Base-by-base conservation (phyloP, 1,284 basidiomycete species). In the Tilletia indica region DNA sequence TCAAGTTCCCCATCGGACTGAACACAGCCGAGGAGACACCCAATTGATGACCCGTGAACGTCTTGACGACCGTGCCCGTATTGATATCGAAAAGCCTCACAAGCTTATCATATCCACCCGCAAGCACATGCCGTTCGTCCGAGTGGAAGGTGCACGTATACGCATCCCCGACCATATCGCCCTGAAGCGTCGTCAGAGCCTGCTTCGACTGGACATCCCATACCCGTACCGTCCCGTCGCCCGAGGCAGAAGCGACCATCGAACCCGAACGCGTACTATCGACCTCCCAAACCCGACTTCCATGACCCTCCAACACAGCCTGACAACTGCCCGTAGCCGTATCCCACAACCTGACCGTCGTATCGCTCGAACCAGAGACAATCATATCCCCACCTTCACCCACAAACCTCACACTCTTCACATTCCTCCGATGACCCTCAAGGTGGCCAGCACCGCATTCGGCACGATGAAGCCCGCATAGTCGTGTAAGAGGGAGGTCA, bases 21-120 rank as follows among this genome's bases (percentile, higher is more conserved):
- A 85, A 87, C 16, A 86, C 83, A 11, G 86, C 85, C 0, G 84
- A 83, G 11, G 86, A 83, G 21, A 86, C 84, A 67, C 85, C 85
- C 45, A 86, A 81, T 45, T 84, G 83, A 72, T 87, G 87, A 0
- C 87, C 87, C 1, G 87, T 87, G 70, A 87, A 87, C 5, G 87
- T 87, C 69, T 86, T 83, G 36, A 87, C 76, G 39, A 85, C 82
- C 14, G 85, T 82, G 34, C 83, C 83, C 0, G 85, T 83, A 47
- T 86, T 84, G 49, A 87, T 79, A 74, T 87, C 86, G 82, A 85
- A 87, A 39, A 85, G 79, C 3, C 86, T 79, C 1, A 87, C 78
- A 5, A 87, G 86, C 77, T 85, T 85, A 77, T 87, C 87, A 73
- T 87, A 87, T 16, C 85, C 85, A 4, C 86, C 86, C 0, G 86